Conservation (phyloP, 116 monocot species). For the Dioscorea cayenensis region DNA sequence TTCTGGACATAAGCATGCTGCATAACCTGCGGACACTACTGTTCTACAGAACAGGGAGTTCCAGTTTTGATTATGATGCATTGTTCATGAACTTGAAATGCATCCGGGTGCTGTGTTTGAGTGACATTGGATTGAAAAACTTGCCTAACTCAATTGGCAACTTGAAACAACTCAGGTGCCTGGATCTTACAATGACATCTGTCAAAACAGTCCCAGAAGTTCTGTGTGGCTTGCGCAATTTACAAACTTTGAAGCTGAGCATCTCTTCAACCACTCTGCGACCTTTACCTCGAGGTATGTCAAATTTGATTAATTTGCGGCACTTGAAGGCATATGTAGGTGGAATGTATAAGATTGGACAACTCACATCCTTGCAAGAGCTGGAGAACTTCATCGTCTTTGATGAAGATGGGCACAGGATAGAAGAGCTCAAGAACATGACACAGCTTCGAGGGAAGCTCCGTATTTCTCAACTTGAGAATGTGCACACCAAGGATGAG, state of each 20-base stretch:
- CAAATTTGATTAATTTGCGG: background rate
- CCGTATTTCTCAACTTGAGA: background rate
- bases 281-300: background rate
- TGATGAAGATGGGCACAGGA: background rate
- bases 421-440: conserved; percentile 1
- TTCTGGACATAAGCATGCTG: background rate
- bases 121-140: background rate
- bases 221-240: background rate
- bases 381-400: background rate
- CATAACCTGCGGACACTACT: background rate
- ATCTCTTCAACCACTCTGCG: background rate
- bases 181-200: background rate
- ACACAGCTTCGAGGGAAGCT: background rate
- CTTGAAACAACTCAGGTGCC: background rate
- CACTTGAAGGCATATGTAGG: background rate
- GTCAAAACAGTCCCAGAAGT: background rate
- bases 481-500: background rate
- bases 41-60: background rate
- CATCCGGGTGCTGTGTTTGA: background rate
- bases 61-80: background rate
- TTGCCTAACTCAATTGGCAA: background rate
- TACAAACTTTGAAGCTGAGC: background rate
- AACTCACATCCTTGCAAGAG: background rate
- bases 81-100: background rate
- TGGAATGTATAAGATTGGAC: background rate